These are phyloP conservation scores for Emmonsiellopsis sp. DNA, from an alignment of 2,329 filamentous ascomycete species.

Conservation along the genomic window DNA sequence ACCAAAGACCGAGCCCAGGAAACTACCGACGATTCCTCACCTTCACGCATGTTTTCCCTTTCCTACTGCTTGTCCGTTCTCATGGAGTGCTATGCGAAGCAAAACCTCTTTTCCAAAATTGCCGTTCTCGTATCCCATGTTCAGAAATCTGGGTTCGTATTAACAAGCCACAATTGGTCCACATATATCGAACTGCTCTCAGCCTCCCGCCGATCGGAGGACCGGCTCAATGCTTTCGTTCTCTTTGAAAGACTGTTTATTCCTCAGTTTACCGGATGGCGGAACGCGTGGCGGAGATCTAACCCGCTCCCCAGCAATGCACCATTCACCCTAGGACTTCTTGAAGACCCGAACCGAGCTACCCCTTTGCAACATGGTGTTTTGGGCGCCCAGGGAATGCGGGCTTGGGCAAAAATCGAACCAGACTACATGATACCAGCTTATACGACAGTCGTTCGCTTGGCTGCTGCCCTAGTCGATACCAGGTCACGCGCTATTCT, in stretches of 20 bases:
- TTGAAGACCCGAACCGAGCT: slow-evolving; percentile 20
- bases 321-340: slow-evolving; percentile 21
- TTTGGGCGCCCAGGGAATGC: slow-evolving; percentile 23
- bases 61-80: slow-evolving; percentile 42
- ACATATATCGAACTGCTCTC: slow-evolving; percentile 61
- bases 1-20: neutral
- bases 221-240: slow-evolving; percentile 53
- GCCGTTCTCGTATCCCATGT: slow-evolving; percentile 47
- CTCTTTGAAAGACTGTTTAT: slow-evolving; percentile 72
- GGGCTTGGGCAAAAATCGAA: slow-evolving; percentile 28
- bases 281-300: slow-evolving; percentile 25
- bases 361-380: slow-evolving; percentile 12
- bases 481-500: slow-evolving; percentile 27
- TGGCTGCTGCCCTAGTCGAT: slow-evolving; percentile 32
- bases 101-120: slow-evolving; percentile 47
- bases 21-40: slow-evolving; percentile 13
- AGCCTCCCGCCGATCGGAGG: slow-evolving; percentile 47
- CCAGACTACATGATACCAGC: slow-evolving; percentile 35
- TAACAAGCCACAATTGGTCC: slow-evolving; percentile 77
- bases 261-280: slow-evolving; percentile 69
- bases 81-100: slow-evolving; percentile 43
- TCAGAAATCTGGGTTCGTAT: slow-evolving; percentile 56
- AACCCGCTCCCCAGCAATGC: slow-evolving; percentile 21
- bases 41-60: slow-evolving; percentile 41
- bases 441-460: slow-evolving; percentile 35